Evolutionary conservation across 306 rosid genomes (phyloP), one percentile per base, ranked within the genome.

Genomic region (Castanospermum australe): DNA sequence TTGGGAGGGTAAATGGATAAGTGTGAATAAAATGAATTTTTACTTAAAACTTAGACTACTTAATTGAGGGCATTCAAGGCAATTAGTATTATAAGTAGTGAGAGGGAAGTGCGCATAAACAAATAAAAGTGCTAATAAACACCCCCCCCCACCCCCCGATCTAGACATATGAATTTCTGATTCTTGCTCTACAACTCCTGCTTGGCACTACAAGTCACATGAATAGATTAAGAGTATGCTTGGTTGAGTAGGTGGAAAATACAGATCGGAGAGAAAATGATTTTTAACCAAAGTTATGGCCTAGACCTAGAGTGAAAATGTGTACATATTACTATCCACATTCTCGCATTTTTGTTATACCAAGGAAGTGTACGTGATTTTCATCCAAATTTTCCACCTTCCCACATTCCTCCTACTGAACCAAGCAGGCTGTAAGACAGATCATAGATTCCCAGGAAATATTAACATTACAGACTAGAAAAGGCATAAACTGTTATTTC

Each of bases 391-490:
- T 10, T 33, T 62, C 36, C 18, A 20, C 39, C 13, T 0, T 1
- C 69, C 59, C 39, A 56, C 79, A 81, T 79, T 83, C 89, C 95
- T 90, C 54, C 62, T 41, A 54, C 36, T 12, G 39, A 50, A 63
- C 51, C 50, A 45, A 8, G 57, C 56, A 57, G 68, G 28, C 35
- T 22, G 11, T 21, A 47, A 20, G n/a, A 44, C 50, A 25, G 24
- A 73, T 8, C 18, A 44, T 8, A 25, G 28, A 63, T 42, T 18
- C 33, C 63, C 28, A 12, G 79, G 38, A 79, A 47, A 48, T 14
- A 28, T 42, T 56, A 42, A 41, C 55, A 50, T 21, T 18, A 55
- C n/a, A 18, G 38, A 75, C 22, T 39, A 22, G 39, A 32, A 57
- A 76, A 9, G 24, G 35, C 18, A 60, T 74, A 17, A 57, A 30